phyloP scores from a whole-genome alignment of 352 stramenopile genomes.

The Phytophthora sansomeana region DNA sequence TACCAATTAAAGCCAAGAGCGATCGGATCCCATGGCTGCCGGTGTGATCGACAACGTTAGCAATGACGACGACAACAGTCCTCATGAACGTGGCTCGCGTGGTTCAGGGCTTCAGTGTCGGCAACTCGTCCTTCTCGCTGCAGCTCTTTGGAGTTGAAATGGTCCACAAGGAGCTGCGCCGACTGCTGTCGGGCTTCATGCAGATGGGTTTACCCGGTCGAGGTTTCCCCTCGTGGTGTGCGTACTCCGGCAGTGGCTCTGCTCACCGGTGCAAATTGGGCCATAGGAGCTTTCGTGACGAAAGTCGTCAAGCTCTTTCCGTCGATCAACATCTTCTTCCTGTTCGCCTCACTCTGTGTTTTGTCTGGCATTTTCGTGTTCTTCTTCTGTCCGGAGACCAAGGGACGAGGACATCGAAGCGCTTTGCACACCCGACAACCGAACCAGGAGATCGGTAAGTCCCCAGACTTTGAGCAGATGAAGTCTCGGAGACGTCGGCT shows the following conservation, averaged over 20 bases:
- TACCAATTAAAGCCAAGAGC: neutral
- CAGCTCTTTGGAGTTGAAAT: constrained; percentile 44
- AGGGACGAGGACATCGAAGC: constrained; percentile 33
- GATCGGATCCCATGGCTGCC: constrained; percentile 15
- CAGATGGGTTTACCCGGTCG: constrained; percentile 25
- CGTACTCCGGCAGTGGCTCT: constrained; percentile 15
- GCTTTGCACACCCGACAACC: constrained; percentile 14
- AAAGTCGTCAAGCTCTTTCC: constrained; percentile 21
- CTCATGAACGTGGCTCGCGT: constrained; percentile 31
- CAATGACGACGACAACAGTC: constrained; percentile 14
- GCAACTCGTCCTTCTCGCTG: constrained; percentile 43
- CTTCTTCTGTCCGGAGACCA: constrained; percentile 44
- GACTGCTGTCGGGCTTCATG: constrained; percentile 39
- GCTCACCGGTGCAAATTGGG: constrained; percentile 19
- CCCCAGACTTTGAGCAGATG: constrained; percentile 8
- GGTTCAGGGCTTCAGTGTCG: constrained; percentile 32
- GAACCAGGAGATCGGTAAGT: constrained; percentile 9
- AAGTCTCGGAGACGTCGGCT: constrained; percentile 6
- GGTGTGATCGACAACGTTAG: constrained; percentile 23
- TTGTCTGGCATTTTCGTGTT: constrained; percentile 28
- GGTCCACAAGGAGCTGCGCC: constrained; percentile 32
- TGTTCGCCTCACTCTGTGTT: constrained; percentile 43
- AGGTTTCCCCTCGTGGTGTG: constrained; percentile 1
- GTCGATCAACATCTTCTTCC: constrained; percentile 48
- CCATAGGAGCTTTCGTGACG: constrained; percentile 18